Evolutionary conservation across 129 eudicot genomes (phyloP).

Genomic region (Gnaphalium uliginosum): DNA sequence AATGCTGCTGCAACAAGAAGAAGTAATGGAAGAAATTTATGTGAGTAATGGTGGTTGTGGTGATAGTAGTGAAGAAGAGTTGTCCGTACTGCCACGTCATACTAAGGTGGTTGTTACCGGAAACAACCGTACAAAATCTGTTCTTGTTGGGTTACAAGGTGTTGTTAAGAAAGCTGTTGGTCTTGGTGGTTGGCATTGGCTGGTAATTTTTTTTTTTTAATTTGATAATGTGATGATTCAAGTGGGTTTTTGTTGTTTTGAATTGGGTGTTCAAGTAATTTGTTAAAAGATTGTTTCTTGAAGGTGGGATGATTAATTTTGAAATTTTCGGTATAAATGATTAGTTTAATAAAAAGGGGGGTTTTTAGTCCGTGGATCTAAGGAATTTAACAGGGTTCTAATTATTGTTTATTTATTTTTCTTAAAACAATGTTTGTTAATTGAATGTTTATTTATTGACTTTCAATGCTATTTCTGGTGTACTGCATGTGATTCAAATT

Average conservation of each 20-base stretch:
- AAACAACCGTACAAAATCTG: conserved; percentile 84
- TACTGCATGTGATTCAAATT: conserved; percentile 34
- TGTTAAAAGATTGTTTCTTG: background rate
- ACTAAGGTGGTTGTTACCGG: conserved; percentile 93
- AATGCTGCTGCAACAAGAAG: conserved; percentile 42
- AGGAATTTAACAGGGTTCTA: conserved; percentile 11
- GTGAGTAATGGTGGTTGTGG: conserved; percentile 58
- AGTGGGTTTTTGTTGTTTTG: conserved; percentile 19
- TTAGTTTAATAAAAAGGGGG: conserved; percentile 5
- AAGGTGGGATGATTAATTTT: conserved; percentile 26
- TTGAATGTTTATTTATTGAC: conserved; percentile 25
- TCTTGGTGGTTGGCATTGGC: conserved; percentile 99
- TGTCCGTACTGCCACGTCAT: conserved; percentile 77
- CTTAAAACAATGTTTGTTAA: background rate
- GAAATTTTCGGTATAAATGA: conserved; percentile 12
- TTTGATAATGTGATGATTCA: background rate
- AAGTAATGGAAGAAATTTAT: conserved; percentile 55
- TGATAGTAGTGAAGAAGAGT: conserved; percentile 79
- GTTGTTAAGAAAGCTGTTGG: conserved; percentile 97
- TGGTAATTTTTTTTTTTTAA: conserved; percentile 45
- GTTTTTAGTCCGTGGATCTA: conserved; percentile 30
- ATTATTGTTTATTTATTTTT: background rate
- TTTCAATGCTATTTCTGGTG: conserved; percentile 19
- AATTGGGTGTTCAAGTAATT: background rate
- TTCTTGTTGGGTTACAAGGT: conserved; percentile 83